Conservation (phyloP, 441 rosid species). For the Adansonia gregorii region DNA sequence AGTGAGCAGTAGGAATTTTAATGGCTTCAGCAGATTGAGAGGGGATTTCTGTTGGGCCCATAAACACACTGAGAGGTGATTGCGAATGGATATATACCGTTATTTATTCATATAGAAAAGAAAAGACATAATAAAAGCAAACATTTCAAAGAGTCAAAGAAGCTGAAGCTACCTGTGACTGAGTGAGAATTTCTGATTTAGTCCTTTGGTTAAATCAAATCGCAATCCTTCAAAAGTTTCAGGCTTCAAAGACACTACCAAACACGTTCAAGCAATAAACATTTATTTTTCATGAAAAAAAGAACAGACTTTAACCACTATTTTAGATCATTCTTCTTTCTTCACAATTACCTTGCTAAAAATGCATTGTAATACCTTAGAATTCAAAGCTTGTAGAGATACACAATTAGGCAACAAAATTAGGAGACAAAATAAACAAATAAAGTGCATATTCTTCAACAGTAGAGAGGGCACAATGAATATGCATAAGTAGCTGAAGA, state of each 20-base stretch:
- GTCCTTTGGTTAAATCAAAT: slow-evolving; percentile 88
- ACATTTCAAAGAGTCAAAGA: not conserved
- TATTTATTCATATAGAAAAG: slow-evolving; percentile 9
- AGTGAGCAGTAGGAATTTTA: slow-evolving; percentile 86
- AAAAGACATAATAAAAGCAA: slow-evolving; percentile 15
- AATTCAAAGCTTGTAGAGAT: not conserved
- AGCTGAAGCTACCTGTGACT: slow-evolving; percentile 66
- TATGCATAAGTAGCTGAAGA: not conserved
- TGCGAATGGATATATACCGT: slow-evolving; percentile 15
- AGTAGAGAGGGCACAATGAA: not conserved
- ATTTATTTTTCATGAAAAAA: not conserved
- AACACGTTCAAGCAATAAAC: slow-evolving; percentile 27
- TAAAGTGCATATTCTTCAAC: not conserved
- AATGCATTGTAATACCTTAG: not conserved
- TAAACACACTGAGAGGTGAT: slow-evolving; percentile 59
- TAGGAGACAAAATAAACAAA: not conserved
- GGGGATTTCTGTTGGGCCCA: slow-evolving; percentile 93
- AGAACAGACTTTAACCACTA: not conserved
- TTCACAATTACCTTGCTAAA: not conserved
- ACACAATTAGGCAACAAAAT: not conserved
- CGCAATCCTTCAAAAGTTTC: slow-evolving; percentile 94
- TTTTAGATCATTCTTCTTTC: not conserved
- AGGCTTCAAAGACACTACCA: slow-evolving; percentile 93
- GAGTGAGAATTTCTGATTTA: slow-evolving; percentile 84
- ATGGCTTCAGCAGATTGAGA: slow-evolving; percentile 79